These are phyloP conservation scores for Leccinum olivaceoglutinosum DNA, from an alignment of 1,284 basidiomycete species.

Conservation along the genomic window DNA sequence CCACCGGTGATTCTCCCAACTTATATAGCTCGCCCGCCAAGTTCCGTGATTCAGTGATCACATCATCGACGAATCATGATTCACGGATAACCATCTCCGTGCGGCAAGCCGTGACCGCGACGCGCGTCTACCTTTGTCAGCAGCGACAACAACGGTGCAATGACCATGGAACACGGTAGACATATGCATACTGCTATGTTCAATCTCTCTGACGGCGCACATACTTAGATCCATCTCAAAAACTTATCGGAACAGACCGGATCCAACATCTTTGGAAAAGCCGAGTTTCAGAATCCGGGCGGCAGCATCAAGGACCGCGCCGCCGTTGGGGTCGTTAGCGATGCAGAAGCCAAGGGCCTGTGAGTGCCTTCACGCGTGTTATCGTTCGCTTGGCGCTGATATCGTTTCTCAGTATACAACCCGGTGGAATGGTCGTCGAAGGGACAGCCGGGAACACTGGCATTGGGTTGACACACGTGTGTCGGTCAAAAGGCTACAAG, in stretches of 20 bases:
- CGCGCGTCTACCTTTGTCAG: too few relatives aligned
- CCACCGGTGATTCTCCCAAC: too few relatives aligned
- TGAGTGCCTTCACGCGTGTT: constrained; percentile 31
- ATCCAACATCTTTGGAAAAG: constrained; percentile 89
- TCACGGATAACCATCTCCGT: too few relatives aligned
- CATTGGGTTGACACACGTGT: constrained; percentile 94
- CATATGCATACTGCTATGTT: not conserved
- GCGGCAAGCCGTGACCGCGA: too few relatives aligned
- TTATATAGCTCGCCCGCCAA: too few relatives aligned
- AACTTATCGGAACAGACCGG: constrained; percentile 85
- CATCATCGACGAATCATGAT: too few relatives aligned
- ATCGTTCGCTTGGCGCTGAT: not conserved
- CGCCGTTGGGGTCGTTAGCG: constrained; percentile 83
- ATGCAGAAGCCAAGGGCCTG: constrained; percentile 86
- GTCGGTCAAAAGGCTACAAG: constrained; percentile 88
- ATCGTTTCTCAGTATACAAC: constrained; percentile 58
- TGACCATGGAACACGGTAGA: constrained; percentile 33
- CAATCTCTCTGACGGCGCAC: constrained; percentile 1
- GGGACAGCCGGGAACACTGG: constrained; percentile 99
- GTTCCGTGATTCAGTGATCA: too few relatives aligned
- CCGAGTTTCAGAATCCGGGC: constrained; percentile 98
- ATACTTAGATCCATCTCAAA: constrained; percentile 73
- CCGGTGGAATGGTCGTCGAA: constrained; percentile 95
- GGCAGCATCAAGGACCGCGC: constrained; percentile 98
- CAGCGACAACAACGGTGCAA: too few relatives aligned